Percentiles rank a stretch among this genome's conserved stretches.
Evolutionary conservation across 805 yeast genomes (phyloP).

Genomic region (Kodamaea restingae): DNA sequence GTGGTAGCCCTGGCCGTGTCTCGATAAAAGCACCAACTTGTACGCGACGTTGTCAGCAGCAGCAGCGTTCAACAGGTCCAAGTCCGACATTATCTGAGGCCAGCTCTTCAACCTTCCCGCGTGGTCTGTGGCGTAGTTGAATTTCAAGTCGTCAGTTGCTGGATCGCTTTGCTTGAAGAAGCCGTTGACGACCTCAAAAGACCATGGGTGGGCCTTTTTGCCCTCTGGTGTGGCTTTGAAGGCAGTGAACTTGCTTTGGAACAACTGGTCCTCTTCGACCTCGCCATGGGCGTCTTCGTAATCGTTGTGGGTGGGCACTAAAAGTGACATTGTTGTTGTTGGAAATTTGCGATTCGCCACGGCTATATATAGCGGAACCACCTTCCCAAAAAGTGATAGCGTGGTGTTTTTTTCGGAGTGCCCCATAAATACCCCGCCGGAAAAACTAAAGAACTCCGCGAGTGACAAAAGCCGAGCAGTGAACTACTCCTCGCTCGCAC

Average conservation of each 20-base stretch:
- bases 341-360: neutral
- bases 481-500: too few species aligned
- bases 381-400: neutral
- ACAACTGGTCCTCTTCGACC: slow-evolving; percentile 16
- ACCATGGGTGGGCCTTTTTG: slow-evolving; percentile 36
- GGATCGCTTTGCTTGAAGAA: slow-evolving; percentile 46
- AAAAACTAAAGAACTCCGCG: neutral
- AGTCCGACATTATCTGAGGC: slow-evolving; percentile 30
- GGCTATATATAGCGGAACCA: neutral
- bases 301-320: slow-evolving; percentile 24
- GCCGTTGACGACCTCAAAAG: slow-evolving; percentile 46
- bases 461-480: too few species aligned
- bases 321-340: slow-evolving; percentile 15
- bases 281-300: slow-evolving; percentile 26
- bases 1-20: slow-evolving; percentile 73
- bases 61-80: slow-evolving; percentile 32
- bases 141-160: slow-evolving; percentile 43
- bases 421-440: neutral
- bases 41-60: slow-evolving; percentile 37
- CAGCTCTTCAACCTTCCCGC: slow-evolving; percentile 45
- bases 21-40: slow-evolving; percentile 51
- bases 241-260: slow-evolving; percentile 10
- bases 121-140: slow-evolving; percentile 39
- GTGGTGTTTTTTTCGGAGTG: too few species aligned
- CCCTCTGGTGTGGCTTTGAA: slow-evolving; percentile 22